Conservation (phyloP, 2,329 filamentous ascomycete species). For the Neofusicoccum laricinum region DNA sequence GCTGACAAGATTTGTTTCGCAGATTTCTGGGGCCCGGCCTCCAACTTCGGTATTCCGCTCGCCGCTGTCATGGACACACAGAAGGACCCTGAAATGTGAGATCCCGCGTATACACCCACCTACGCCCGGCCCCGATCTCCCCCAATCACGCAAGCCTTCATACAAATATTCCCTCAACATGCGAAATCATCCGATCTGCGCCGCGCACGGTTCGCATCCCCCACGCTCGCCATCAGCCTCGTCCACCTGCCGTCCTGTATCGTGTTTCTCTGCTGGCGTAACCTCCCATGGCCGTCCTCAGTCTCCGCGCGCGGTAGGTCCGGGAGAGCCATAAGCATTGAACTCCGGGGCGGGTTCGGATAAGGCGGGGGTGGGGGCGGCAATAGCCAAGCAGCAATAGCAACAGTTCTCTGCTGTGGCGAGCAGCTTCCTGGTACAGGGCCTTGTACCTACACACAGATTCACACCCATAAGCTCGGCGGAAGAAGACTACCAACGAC, state of each 20-base stretch:
- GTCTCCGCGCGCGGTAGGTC: background rate
- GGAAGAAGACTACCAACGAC: background rate
- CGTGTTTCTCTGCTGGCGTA: background rate
- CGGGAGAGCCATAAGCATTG: background rate
- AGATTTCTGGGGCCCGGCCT: slow-evolving; percentile 54
- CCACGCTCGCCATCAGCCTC: background rate
- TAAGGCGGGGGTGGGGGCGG: background rate
- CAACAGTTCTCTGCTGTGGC: no score
- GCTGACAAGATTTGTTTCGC: slow-evolving; percentile 13
- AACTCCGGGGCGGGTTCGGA: background rate
- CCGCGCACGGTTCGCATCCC: background rate
- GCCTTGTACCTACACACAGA: no score
- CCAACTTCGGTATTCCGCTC: slow-evolving; percentile 54
- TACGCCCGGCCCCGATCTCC: background rate
- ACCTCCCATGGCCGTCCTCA: background rate
- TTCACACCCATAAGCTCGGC: no score
- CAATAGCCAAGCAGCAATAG: no score
- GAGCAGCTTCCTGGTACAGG: no score
- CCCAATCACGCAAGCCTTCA: background rate
- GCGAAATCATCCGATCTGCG: background rate
- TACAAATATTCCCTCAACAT: background rate
- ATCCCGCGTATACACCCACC: background rate
- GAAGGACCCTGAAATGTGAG: slow-evolving; percentile 52
- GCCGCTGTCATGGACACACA: slow-evolving; percentile 54
- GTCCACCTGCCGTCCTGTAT: background rate